Conservation (phyloP, 2,329 filamentous ascomycete species). For the Aspergillus arachidicola region DNA sequence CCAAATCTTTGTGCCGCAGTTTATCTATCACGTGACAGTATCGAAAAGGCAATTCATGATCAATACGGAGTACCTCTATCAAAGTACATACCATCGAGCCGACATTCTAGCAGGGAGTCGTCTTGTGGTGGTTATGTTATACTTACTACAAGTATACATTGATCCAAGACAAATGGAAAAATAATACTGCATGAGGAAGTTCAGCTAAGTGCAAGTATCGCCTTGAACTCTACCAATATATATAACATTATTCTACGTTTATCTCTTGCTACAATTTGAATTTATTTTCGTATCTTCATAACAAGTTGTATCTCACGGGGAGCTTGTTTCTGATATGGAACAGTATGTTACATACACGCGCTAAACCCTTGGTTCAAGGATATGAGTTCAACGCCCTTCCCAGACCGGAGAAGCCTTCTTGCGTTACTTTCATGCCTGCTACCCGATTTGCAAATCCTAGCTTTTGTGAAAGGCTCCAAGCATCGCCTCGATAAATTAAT, state of each 20-base stretch:
- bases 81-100: background rate
- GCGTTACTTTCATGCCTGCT: slow-evolving; percentile 68
- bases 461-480: slow-evolving; percentile 55
- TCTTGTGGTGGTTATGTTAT: background rate
- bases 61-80: too few relatives aligned
- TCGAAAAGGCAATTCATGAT: background rate
- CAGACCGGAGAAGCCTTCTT: slow-evolving; percentile 65
- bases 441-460: slow-evolving; percentile 66
- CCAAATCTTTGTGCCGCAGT: background rate
- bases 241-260: fast-evolving
- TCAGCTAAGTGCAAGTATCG: background rate
- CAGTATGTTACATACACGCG: background rate
- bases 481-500: slow-evolving; percentile 51
- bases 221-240: background rate
- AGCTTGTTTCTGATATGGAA: background rate
- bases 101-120: background rate
- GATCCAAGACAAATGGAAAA: background rate
- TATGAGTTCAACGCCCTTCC: slow-evolving; percentile 28
- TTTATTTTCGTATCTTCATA: background rate
- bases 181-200: background rate
- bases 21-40: slow-evolving; percentile 25
- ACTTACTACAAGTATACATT: background rate
- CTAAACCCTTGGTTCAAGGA: background rate
- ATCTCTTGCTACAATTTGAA: background rate
- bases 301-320: background rate